Evolutionary conservation across 768 basidiomycete species (phyloP), one percentile per base, ranked within the genome.

Genomic region (Trametes cinnabarina): DNA sequence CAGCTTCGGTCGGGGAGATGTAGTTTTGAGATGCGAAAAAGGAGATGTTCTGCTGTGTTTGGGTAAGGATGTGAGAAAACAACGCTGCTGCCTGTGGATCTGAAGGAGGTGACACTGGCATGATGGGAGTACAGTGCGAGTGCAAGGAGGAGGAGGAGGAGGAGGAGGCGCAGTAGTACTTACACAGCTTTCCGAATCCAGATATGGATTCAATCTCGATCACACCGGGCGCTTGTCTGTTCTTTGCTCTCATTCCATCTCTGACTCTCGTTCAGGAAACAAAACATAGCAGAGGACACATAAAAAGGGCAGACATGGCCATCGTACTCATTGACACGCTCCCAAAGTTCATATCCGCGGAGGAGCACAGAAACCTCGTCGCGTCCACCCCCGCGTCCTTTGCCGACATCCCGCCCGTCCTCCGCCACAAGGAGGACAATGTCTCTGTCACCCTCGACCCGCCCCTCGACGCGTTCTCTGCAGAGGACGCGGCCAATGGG

Each of bases 321-420:
- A 51, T 66, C 37, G 50, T 56, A 28, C 47, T 78, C 61, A 76
- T 83, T 63, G 65, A 70, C 28, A 22, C 71, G 11, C 51, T 81
- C 2, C 84, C 85, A 0, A 61, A 62, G 3, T 81, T 74, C 43
- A 73, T 85, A 37, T 75, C 85, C 1, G 73, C 76, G 9, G 90
- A 92, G 49, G 87, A 93, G 63, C 88, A 93, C 73, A 74, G 76
- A 28, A 68, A 72, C 3, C 68, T 94, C 32, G 79, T 87, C 6
- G 82, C 81, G n/a, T 86, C 88, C 1, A 98, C 96, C 0, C 96
- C 96, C 1, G 67, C 78, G 1, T 91, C 92, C 0, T 97, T 98
- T 74, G 77, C 73, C 59, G 87, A 90, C 64, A 94, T 98, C 56
- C 92, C 89, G 1, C 87, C 95, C 1, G 77, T 94, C 55, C 76